These are phyloP conservation scores for Candida mattraensis DNA, from an alignment of 805 yeast species.

Conservation along the genomic window DNA sequence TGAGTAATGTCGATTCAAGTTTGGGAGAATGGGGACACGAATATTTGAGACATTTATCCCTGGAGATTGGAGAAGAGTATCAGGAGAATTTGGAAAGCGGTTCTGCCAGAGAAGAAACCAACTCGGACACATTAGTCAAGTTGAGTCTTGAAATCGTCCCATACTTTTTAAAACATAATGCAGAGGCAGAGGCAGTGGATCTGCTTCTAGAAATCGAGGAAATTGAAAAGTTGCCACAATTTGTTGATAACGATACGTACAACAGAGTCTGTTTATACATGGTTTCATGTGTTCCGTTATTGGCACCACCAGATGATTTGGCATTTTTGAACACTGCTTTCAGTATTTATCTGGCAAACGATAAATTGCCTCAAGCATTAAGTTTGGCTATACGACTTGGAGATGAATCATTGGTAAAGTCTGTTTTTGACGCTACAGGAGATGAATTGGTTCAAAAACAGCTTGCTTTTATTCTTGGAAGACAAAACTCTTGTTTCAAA, in stretches of 20 bases:
- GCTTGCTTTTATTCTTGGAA: constrained; percentile 83
- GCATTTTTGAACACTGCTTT: constrained; percentile 86
- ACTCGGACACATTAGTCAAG: constrained; percentile 43
- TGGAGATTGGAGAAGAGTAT: constrained; percentile 90
- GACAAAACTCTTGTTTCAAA: constrained; percentile 79
- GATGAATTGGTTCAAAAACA: constrained; percentile 82
- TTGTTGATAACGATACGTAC: constrained; percentile 80
- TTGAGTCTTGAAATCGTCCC: constrained; percentile 81
- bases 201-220: constrained; percentile 84
- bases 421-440: constrained; percentile 78
- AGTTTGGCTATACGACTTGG: constrained; percentile 87
- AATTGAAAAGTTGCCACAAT: constrained; percentile 77
- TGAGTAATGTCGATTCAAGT: constrained; percentile 44
- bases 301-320: constrained; percentile 92
- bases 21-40: constrained; percentile 97
- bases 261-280: constrained; percentile 90
- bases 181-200: constrained; percentile 98
- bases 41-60: constrained; percentile 91
- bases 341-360: constrained; percentile 75
- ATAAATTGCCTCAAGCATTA: constrained; percentile 85
- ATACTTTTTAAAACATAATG: constrained; percentile 88
- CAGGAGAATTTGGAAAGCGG: constrained; percentile 43
- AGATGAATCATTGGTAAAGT: constrained; percentile 70
- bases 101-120: constrained; percentile 22
- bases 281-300: constrained; percentile 93